Base-by-base conservation (phyloP, 306 rosid genomes). In the Trifolium fragiferum region DNA sequence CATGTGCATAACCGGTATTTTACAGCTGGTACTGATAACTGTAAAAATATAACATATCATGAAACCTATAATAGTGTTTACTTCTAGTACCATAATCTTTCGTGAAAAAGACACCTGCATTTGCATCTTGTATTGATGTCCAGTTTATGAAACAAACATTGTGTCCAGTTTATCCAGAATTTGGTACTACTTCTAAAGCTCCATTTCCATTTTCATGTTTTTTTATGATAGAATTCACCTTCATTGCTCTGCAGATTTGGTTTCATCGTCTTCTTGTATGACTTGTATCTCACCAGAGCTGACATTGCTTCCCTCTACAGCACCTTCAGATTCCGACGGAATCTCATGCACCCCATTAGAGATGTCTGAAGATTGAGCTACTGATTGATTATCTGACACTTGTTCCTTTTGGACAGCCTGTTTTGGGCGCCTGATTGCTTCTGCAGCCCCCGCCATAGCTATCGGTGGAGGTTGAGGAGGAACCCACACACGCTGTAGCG, bases 401-500 rank as follows among this genome's bases (percentile, higher is more conserved):
- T 61, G 89, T 68, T 95, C 97, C 76, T 78, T 89, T 74, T 84
- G 95, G 40, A 30, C 88, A 3, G 51, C 55, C 15, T 85, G 74
- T 79, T 95, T 95, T 19, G 93, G 98, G 66, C 98, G 87, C 55
- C 98, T 83, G 86, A 90, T 95, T 38, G 98, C 97, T 83, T 92
- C 98, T 14, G 97, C 99, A 38, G 97, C 98, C 78, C 72, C 97
- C 0, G 98, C 59, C 90, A 95, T 82, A 18, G 82, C 93, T 47
- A 92, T 85, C 0, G 97, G 96, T 40, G 98, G 99, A 46, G 98
- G 93, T 85, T 85, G 98, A 73, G 99, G 98, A 66, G 99, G 98
- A 79, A 90, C 98, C 99, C 99, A 95, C 5, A 49, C 21, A 4
- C 95, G 95, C 70, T 79, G 86, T 66, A 83, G 63, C 3, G 92